Evolutionary conservation across 2,329 filamentous ascomycete species (phyloP).

Genomic region (Aspergillus thermomutatus): DNA sequence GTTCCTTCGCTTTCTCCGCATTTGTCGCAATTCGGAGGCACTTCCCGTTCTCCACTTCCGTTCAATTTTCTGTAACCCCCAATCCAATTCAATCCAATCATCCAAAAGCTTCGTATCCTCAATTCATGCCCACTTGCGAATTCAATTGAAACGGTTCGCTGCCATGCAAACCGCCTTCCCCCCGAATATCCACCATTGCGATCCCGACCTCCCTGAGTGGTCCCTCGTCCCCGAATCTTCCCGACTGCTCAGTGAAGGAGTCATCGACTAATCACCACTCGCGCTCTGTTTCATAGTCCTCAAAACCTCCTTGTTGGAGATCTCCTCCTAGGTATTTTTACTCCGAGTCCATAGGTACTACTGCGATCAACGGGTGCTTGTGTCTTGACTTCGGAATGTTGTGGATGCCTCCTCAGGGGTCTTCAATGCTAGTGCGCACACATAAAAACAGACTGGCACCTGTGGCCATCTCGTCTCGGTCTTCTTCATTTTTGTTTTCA

Average conservation of each 20-base stretch:
- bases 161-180: conserved; percentile 17
- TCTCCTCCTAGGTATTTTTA: conserved; percentile 2
- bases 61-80: conserved; percentile 3
- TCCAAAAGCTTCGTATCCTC: conserved; percentile 21
- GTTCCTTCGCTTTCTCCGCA: conserved; percentile 17
- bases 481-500: conserved; percentile 7
- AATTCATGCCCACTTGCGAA: conserved; percentile 9
- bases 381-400: conserved; percentile 56
- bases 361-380: neutral
- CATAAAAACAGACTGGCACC: conserved; percentile 31
- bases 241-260: conserved; percentile 17
- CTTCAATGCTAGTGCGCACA: conserved; percentile 29
- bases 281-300: conserved; percentile 17
- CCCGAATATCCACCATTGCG: conserved; percentile 19
- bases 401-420: conserved; percentile 32
- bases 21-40: conserved; percentile 18
- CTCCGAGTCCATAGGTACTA: neutral
- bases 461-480: conserved; percentile 10
- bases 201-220: conserved; percentile 21
- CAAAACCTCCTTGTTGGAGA: conserved; percentile 18
- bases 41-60: conserved; percentile 19
- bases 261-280: conserved; percentile 14
- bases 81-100: conserved; percentile 10
- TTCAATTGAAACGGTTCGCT: conserved; percentile 18
- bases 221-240: conserved; percentile 20